phyloP scores from a whole-genome alignment of 176 grass and related monocot species.

The Chloris gayana region DNA sequence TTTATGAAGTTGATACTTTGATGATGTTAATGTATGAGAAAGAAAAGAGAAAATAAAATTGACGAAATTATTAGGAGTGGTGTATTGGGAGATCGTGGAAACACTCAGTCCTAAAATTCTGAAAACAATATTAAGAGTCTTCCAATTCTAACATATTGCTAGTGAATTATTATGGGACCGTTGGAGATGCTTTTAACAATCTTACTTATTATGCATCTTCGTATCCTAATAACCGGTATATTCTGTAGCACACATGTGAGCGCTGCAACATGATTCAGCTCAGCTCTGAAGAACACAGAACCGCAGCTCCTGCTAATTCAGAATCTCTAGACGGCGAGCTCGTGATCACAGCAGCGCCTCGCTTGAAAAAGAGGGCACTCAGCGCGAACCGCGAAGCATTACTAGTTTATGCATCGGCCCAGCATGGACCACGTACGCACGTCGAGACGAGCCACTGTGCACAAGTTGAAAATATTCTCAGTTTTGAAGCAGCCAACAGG shows the following conservation, averaged over 20 bases:
- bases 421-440: constrained; percentile 12
- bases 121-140: no score
- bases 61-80: no score
- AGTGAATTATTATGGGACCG: no score
- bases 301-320: not conserved
- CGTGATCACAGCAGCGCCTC: constrained; percentile 14
- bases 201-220: no score
- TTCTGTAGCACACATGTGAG: not conserved
- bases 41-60: no score
- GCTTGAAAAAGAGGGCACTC: constrained; percentile 24
- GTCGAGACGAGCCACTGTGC: not conserved
- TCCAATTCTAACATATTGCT: no score
- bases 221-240: no score
- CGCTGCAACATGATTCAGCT: not conserved
- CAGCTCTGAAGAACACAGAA: not conserved
- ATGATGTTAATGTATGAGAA: no score
- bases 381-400: constrained; percentile 27
- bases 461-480: not conserved
- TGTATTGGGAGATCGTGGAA: no score
- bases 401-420: constrained; percentile 8
- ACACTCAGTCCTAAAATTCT: no score
- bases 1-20: no score
- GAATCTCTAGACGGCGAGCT: constrained; percentile 39
- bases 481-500: not conserved
- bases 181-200: no score